These are phyloP conservation scores for Saccharomyces hybrid DNA, from an alignment of 1,139 yeast species.

Conservation along the genomic window DNA sequence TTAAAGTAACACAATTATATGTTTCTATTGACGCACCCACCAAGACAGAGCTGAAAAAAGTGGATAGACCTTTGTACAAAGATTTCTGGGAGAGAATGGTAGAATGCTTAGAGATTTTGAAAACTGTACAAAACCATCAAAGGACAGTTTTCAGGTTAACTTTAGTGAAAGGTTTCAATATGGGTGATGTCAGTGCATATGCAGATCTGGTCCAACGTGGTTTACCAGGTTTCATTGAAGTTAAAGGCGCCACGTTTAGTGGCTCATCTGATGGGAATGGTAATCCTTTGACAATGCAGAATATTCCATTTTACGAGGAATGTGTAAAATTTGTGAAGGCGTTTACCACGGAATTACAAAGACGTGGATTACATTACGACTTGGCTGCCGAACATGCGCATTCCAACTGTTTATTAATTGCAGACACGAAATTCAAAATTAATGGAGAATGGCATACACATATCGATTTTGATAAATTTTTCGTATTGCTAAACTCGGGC, in stretches of 20 bases:
- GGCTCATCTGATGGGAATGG: slow-evolving; percentile 77
- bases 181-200: slow-evolving; percentile 74
- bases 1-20: slow-evolving; percentile 80
- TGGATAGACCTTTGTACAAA: slow-evolving; percentile 81
- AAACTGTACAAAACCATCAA: slow-evolving; percentile 67
- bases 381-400: slow-evolving; percentile 96
- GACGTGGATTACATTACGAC: slow-evolving; percentile 64
- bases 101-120: slow-evolving; percentile 70
- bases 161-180: slow-evolving; percentile 85
- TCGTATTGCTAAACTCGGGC: slow-evolving; percentile 59
- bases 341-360: slow-evolving; percentile 50
- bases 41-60: slow-evolving; percentile 67
- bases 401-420: slow-evolving; percentile 84
- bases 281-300: slow-evolving; percentile 89
- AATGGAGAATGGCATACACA: slow-evolving; percentile 82
- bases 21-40: slow-evolving; percentile 93
- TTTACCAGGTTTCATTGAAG: slow-evolving; percentile 80
- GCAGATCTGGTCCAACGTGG: slow-evolving; percentile 84
- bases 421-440: slow-evolving; percentile 63
- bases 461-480: slow-evolving; percentile 73
- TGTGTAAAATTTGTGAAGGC: slow-evolving; percentile 66
- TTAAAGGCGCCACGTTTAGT: slow-evolving; percentile 92
- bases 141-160: slow-evolving; percentile 89
- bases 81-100: slow-evolving; percentile 91
- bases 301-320: slow-evolving; percentile 90